Percentiles rank a stretch among this genome's conserved stretches.
Conservation (phyloP, 257 asterid species). For the Solanum peruvianum region DNA sequence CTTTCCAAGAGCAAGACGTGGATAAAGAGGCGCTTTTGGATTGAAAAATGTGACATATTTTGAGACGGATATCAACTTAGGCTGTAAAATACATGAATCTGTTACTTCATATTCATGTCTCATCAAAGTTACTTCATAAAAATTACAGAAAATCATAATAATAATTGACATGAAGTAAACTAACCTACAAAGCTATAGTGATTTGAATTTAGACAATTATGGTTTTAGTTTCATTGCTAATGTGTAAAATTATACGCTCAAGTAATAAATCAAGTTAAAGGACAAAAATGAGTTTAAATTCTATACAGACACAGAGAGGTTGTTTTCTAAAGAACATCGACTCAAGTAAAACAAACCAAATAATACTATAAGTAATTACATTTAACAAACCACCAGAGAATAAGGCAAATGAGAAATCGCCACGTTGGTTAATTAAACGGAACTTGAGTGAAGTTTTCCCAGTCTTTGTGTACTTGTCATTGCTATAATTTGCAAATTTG, state of each 20-base stretch:
- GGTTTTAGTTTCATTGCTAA: background rate
- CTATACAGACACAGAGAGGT: too few species aligned
- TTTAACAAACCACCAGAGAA: slow-evolving; percentile 53
- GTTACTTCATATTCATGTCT: background rate
- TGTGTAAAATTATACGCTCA: background rate
- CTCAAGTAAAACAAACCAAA: too few species aligned
- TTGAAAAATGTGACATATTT: slow-evolving; percentile 55
- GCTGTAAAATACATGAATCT: slow-evolving; percentile 45
- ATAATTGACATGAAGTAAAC: background rate
- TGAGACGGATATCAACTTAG: slow-evolving; percentile 60
- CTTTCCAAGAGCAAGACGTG: slow-evolving; percentile 92
- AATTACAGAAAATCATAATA: background rate
- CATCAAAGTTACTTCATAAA: background rate
- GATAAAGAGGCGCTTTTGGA: slow-evolving; percentile 87
- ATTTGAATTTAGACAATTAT: background rate
- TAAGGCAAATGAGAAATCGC: slow-evolving; percentile 65
- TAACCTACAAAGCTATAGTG: background rate
- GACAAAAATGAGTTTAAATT: too few species aligned
- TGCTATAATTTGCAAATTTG: slow-evolving; percentile 37
- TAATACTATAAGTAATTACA: slow-evolving; percentile 7
- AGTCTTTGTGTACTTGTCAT: slow-evolving; percentile 5
- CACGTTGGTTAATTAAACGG: slow-evolving; percentile 42
- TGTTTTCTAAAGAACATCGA: too few species aligned
- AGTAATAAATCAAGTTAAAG: too few species aligned
- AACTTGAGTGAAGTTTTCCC: slow-evolving; percentile 31